Percentiles rank a stretch among this genome's conserved stretches.
phyloP scores from a whole-genome alignment of 768 basidiomycete genomes.

The Lentinula lateritia region DNA sequence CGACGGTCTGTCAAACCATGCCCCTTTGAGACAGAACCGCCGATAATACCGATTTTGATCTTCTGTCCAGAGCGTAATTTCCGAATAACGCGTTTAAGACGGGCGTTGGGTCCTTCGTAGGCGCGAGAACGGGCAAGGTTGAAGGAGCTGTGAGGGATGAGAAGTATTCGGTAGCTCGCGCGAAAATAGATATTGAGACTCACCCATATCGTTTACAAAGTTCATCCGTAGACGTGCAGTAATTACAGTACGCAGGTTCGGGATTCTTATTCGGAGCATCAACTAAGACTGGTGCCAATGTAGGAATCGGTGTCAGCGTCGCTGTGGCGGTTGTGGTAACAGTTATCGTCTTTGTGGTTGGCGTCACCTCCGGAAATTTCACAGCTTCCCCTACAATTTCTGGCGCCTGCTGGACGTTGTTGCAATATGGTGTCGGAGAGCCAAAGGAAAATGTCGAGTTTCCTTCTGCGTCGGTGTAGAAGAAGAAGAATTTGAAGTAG shows the following conservation, averaged over 20 bases:
- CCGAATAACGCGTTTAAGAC: constrained; percentile 1
- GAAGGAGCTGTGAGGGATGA: background rate
- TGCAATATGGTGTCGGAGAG: background rate
- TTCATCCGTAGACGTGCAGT: background rate
- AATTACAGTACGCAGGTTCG: background rate
- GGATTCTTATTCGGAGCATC: background rate
- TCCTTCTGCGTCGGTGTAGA: background rate
- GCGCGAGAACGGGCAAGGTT: constrained; percentile 1
- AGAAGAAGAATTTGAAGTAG: background rate
- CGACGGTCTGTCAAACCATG: background rate
- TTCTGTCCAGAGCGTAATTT: background rate
- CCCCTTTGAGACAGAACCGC: background rate
- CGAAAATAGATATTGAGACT: background rate
- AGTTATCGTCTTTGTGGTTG: background rate
- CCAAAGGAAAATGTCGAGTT: background rate
- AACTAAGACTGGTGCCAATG: no score
- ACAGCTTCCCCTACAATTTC: background rate
- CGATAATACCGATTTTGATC: constrained; percentile 3
- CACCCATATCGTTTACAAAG: constrained; percentile 2
- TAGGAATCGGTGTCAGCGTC: background rate
- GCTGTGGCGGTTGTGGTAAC: background rate
- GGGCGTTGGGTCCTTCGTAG: constrained; percentile 3
- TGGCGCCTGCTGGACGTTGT: background rate
- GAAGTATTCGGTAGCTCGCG: background rate
- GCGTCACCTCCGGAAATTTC: background rate